Conservation (phyloP, 176 grass and related monocot genomes). For the Triticum monococcum region DNA sequence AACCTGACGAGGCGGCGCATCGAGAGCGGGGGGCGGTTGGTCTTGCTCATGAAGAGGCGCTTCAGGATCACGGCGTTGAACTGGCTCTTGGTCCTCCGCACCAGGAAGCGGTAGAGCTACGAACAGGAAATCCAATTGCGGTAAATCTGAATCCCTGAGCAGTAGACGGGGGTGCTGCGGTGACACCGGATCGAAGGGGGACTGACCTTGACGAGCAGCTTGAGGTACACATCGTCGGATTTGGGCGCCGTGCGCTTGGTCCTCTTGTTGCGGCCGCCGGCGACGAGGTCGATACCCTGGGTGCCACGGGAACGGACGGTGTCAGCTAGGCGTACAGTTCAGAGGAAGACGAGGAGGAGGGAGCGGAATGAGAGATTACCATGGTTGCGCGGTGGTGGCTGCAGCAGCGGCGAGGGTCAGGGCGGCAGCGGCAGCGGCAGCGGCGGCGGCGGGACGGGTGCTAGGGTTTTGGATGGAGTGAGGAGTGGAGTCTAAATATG, state of each 20-base stretch:
- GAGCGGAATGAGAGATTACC: slow-evolving; percentile 17
- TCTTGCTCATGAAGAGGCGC: slow-evolving; percentile 92
- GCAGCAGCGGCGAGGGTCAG: background rate
- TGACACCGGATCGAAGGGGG: background rate
- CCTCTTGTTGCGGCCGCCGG: slow-evolving; percentile 75
- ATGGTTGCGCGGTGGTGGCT: background rate
- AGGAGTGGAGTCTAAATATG: slow-evolving; percentile 27
- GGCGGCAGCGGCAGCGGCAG: background rate
- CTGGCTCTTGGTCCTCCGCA: slow-evolving; percentile 67
- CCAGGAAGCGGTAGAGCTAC: slow-evolving; percentile 83
- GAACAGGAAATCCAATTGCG: background rate
- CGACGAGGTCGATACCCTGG: slow-evolving; percentile 68
- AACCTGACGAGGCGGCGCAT: slow-evolving; percentile 74
- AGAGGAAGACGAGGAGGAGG: background rate
- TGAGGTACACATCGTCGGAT: slow-evolving; percentile 76
- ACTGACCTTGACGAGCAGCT: slow-evolving; percentile 68
- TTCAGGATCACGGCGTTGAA: slow-evolving; percentile 79
- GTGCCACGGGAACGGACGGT: background rate
- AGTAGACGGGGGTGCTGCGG: background rate
- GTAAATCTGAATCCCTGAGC: background rate
- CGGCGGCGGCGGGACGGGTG: background rate
- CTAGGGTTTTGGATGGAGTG: slow-evolving; percentile 34
- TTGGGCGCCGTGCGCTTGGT: slow-evolving; percentile 71
- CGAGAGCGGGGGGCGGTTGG: slow-evolving; percentile 68
- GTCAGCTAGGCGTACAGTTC: background rate